These are phyloP conservation scores for Mycena crocata DNA, from an alignment of 768 basidiomycete species.

Conservation along the genomic window DNA sequence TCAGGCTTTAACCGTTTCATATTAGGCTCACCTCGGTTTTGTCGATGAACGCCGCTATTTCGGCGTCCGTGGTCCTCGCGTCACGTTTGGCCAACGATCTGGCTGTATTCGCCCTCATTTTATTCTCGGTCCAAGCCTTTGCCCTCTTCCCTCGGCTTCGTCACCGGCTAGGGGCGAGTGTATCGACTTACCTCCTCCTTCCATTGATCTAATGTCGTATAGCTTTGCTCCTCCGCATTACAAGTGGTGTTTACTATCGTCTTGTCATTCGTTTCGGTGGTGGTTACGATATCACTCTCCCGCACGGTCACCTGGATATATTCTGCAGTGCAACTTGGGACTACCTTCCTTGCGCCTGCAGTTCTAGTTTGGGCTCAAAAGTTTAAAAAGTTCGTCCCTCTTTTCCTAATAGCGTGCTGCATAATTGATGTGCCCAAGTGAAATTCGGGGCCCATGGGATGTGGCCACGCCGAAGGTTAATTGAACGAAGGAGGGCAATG, in stretches of 20 bases:
- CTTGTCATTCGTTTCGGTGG: conserved; percentile 62
- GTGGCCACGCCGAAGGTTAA: conserved; percentile 82
- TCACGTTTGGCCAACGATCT: conserved; percentile 87
- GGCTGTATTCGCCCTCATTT: conserved; percentile 89
- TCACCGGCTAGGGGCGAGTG: conserved; percentile 73
- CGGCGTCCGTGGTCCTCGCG: conserved; percentile 92
- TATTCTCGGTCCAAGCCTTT: conserved; percentile 86
- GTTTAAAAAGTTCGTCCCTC: conserved; percentile 80
- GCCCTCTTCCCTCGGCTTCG: conserved; percentile 87
- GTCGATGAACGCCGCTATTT: conserved; percentile 92
- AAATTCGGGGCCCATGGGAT: conserved; percentile 93
- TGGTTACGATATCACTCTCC: conserved; percentile 67
- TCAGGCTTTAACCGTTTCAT: conserved; percentile 39
- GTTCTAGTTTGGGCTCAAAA: conserved; percentile 86
- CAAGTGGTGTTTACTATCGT: conserved; percentile 66
- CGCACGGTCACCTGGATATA: conserved; percentile 65
- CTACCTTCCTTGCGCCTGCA: conserved; percentile 80
- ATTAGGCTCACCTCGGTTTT: conserved; percentile 82
- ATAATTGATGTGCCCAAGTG: conserved; percentile 56
- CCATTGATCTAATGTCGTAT: conserved; percentile 21
- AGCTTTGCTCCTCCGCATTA: conserved; percentile 61
- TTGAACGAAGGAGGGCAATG: conserved; percentile 24
- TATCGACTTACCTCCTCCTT: conserved; percentile 21
- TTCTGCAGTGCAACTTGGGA: conserved; percentile 59
- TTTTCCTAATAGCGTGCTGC: conserved; percentile 27